Percentiles rank a stretch among this genome's conserved stretches.
Evolutionary conservation across 805 yeast species (phyloP).

Genomic region (Zygoascus bituminiphila): DNA sequence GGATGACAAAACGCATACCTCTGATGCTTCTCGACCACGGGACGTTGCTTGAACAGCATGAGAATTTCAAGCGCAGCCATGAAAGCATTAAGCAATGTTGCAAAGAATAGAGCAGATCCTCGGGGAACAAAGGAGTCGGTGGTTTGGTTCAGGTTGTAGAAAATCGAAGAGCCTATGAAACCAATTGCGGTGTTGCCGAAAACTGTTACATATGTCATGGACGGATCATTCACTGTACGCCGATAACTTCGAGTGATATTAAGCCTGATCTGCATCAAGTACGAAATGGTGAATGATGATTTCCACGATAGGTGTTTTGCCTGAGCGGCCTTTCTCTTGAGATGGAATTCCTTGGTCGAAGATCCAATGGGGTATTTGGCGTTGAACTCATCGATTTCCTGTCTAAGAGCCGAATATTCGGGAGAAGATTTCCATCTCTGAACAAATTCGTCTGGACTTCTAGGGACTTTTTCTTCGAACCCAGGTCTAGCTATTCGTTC

Average conservation of each 20-base stretch:
- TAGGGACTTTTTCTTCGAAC: slow-evolving; percentile 46
- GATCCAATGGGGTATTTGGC: slow-evolving; percentile 23
- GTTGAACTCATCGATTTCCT: slow-evolving; percentile 40
- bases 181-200: slow-evolving; percentile 46
- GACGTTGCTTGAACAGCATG: slow-evolving; percentile 41
- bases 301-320: slow-evolving; percentile 31
- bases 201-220: slow-evolving; percentile 39
- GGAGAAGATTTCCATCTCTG: slow-evolving; percentile 47
- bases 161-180: slow-evolving; percentile 57
- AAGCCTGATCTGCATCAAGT: slow-evolving; percentile 41
- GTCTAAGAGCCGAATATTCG: slow-evolving; percentile 34
- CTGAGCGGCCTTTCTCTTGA: slow-evolving; percentile 27
- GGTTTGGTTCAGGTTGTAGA: slow-evolving; percentile 40
- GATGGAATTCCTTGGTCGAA: slow-evolving; percentile 31
- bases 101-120: slow-evolving; percentile 55
- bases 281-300: slow-evolving; percentile 40
- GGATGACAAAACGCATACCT: slow-evolving; percentile 66
- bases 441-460: slow-evolving; percentile 54
- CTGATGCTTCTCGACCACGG: slow-evolving; percentile 63
- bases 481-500: slow-evolving; percentile 48
- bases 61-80: slow-evolving; percentile 49
- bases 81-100: slow-evolving; percentile 54
- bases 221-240: slow-evolving; percentile 48
- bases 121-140: slow-evolving; percentile 56
- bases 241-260: slow-evolving; percentile 47